Conservation (phyloP, 257 asterid genomes). For the Phtheirospermum japonicum region DNA sequence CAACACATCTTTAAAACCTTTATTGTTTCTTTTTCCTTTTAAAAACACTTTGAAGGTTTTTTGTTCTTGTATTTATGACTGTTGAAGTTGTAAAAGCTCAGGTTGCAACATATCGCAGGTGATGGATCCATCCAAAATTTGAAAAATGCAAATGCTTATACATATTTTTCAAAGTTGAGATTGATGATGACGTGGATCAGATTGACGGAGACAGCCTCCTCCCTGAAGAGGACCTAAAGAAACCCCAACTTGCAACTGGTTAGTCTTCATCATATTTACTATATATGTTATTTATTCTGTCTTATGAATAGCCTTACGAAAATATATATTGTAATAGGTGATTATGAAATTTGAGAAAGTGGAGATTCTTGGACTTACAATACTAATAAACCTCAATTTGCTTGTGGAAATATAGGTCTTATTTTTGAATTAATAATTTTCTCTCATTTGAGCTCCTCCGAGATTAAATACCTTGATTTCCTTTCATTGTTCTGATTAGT, state of each 20-base stretch:
- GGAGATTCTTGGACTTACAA: conserved; percentile 63
- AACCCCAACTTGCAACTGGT: conserved; percentile 78
- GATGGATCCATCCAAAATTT: too few relatives aligned
- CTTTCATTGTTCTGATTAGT: too few relatives aligned
- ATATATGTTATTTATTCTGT: conserved; percentile 22
- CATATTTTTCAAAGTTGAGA: conserved; percentile 56
- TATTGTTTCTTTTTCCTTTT: neutral
- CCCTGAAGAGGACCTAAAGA: conserved; percentile 84
- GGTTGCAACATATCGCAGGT: too few relatives aligned
- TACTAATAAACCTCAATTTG: conserved; percentile 88
- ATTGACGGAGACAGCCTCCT: conserved; percentile 96
- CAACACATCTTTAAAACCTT: neutral
- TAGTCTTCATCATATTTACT: conserved; percentile 23
- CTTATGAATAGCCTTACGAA: conserved; percentile 7
- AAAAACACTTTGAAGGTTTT: too few relatives aligned
- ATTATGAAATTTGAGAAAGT: conserved; percentile 87
- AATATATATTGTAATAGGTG: conserved; percentile 39
- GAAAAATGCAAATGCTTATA: too few relatives aligned
- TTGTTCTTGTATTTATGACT: neutral
- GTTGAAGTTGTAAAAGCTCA: too few relatives aligned
- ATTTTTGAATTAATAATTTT: too few relatives aligned
- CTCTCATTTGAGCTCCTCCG: too few relatives aligned
- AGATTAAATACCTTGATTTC: too few relatives aligned
- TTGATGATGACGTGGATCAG: conserved; percentile 76
- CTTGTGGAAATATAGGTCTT: conserved; percentile 83